Evolutionary conservation across 2,329 filamentous ascomycete genomes (phyloP), one percentile per base, ranked within the genome.

Genomic region (Westerdykella aurantiaca): DNA sequence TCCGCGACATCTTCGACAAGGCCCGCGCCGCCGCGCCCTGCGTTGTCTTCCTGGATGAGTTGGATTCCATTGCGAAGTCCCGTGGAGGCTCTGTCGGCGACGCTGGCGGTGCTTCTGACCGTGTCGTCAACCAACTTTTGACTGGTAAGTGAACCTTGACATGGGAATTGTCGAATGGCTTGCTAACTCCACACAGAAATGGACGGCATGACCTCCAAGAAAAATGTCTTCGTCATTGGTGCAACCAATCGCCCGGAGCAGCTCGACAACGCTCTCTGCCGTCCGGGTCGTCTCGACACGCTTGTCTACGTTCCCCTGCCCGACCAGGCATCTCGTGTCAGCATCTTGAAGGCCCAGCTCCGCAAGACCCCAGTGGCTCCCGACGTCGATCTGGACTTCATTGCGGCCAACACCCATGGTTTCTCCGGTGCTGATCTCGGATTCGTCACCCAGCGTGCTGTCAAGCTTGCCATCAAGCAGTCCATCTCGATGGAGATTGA

Each of bases 181-280:
- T 12, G 4, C 25, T 29, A 29, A 29, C 25, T 5, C 25, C 2
- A 29, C 11, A 35, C 53, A 86, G 88, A 97, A 81, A 96, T 97
- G 91, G 91, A 97, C 58, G 91, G 91, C 62, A 97, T 97, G 91
- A 97, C 91, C 37, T 96, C 91, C 33, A 98, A 98, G 87, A 98
- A 98, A 86, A 98, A 98, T 69, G 93, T 98, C 53, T 98, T 98
- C 73, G 93, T 98, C 55, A 98, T 98, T 61, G 93, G 93, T 69
- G 93, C 93, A 37, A 98, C 93, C 72, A 98, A 98, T 78, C 82
- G 93, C 76, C 93, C 93, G 35, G 93, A 98, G 77, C 93, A 97
- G 77, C 86, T 98, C 48, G 93, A 98, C 71, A 93, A 93, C 68
- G 93, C 93, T 58, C 81, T 98, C 60, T 96, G 91, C 81, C 90